phyloP scores from a whole-genome alignment of 495 filamentous ascomycete genomes.

The Beverwykella pulmonaria region DNA sequence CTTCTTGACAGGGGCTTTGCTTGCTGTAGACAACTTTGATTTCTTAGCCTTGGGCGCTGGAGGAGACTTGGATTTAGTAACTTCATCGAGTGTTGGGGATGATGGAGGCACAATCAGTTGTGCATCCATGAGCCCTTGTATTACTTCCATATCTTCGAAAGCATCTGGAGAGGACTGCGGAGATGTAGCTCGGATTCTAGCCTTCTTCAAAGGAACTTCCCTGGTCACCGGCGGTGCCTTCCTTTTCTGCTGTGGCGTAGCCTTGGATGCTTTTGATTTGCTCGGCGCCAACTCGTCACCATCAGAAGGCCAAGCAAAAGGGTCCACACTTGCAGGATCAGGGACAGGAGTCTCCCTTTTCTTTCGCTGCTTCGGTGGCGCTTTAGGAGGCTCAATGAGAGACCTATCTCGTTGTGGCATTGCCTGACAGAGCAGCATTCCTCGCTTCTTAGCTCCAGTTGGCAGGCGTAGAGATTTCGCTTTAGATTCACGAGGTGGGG shows the following conservation, averaged over 20 bases:
- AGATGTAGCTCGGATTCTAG: background rate
- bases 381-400: background rate
- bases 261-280: background rate
- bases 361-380: conserved; percentile 10
- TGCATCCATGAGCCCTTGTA: conserved; percentile 33
- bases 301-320: conserved; percentile 4
- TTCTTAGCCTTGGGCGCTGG: conserved; percentile 8
- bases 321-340: background rate
- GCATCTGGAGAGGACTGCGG: conserved; percentile 13
- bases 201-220: conserved; percentile 10
- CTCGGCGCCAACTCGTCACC: background rate
- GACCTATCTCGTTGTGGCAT: background rate
- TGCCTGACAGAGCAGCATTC: conserved; percentile 30
- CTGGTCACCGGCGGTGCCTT: background rate
- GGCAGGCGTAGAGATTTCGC: conserved; percentile 34
- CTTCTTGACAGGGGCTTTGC: background rate
- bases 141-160: conserved; percentile 30
- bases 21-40: background rate
- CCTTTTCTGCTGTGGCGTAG: conserved; percentile 3
- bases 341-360: background rate
- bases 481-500: conserved; percentile 27
- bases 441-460: conserved; percentile 8
- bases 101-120: conserved; percentile 8
- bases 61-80: background rate
- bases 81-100: background rate